A percentile compares a stretch with the other conserved stretches of the same genome.
These are phyloP conservation scores for Ploettnerulaceae sp. DNA, from an alignment of 2,329 filamentous ascomycete genomes.

Conservation along the genomic window DNA sequence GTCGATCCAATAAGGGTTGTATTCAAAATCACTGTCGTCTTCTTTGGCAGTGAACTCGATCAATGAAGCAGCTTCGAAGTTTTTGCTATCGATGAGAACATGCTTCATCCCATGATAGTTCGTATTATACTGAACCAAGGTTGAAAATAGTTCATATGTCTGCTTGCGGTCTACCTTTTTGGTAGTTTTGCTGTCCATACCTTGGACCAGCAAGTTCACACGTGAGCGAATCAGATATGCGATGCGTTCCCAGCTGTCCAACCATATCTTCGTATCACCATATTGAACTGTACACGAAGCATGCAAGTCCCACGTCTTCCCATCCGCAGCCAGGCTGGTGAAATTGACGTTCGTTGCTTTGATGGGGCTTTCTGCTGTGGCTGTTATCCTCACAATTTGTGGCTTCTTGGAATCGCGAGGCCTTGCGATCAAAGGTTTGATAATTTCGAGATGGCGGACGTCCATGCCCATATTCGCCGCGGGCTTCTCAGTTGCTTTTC, in stretches of 20 bases:
- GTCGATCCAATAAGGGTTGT: slow-evolving; percentile 53
- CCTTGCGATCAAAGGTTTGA: slow-evolving; percentile 56
- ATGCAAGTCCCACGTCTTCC: slow-evolving; percentile 44
- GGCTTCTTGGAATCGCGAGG: background rate
- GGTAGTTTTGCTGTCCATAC: slow-evolving; percentile 54
- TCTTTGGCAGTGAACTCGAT: slow-evolving; percentile 43
- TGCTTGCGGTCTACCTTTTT: slow-evolving; percentile 68
- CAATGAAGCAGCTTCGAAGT: slow-evolving; percentile 40
- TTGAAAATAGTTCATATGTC: slow-evolving; percentile 66
- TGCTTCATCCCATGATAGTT: slow-evolving; percentile 53
- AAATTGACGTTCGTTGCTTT: background rate
- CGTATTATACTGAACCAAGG: slow-evolving; percentile 49
- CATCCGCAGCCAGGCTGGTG: slow-evolving; percentile 10
- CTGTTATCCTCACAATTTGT: background rate
- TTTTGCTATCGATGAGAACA: slow-evolving; percentile 48
- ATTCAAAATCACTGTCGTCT: slow-evolving; percentile 48
- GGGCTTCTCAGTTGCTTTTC: slow-evolving; percentile 54
- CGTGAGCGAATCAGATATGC: slow-evolving; percentile 64
- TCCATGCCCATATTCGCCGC: slow-evolving; percentile 54
- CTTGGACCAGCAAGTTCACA: slow-evolving; percentile 51
- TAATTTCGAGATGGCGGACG: slow-evolving; percentile 65
- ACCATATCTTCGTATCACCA: slow-evolving; percentile 33
- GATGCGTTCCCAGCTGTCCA: slow-evolving; percentile 57
- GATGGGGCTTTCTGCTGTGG: slow-evolving; percentile 6
- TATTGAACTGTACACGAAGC: slow-evolving; percentile 56